phyloP scores from a whole-genome alignment of 805 yeast species.

The Ogataea nonfermentans region DNA sequence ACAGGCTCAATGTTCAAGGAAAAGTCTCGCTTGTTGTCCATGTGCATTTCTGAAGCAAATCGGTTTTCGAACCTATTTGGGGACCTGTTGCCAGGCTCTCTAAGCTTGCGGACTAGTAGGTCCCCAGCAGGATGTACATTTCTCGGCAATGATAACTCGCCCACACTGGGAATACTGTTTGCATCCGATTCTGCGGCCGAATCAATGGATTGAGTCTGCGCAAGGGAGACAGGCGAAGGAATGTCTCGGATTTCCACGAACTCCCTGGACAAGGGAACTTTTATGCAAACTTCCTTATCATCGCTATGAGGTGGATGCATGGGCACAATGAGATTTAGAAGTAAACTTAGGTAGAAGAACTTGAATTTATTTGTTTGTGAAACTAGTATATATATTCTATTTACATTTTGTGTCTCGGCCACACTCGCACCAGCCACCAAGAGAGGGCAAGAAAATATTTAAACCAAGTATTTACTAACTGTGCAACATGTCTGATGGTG shows the following conservation, averaged over 20 bases:
- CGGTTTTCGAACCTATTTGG: conserved; percentile 2
- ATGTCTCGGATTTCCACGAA: conserved; percentile 21
- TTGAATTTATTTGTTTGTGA: background rate
- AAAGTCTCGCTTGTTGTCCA: conserved; percentile 15
- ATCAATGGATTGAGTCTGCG: conserved; percentile 2
- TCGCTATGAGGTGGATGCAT: conserved; percentile 1
- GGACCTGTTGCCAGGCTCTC: conserved; percentile 7
- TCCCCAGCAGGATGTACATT: background rate
- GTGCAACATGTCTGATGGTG: conserved; percentile 9
- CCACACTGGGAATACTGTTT: background rate
- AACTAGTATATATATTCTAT: conserved; percentile 6
- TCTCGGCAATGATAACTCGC: background rate
- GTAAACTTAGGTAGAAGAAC: background rate
- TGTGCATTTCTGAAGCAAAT: conserved; percentile 5
- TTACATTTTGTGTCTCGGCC: conserved; percentile 8
- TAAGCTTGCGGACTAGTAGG: conserved; percentile 3
- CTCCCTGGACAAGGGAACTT: conserved; percentile 4
- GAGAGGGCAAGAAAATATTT: conserved; percentile 10
- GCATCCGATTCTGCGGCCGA: conserved; percentile 1
- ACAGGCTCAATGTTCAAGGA: conserved; percentile 28
- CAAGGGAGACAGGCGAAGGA: conserved; percentile 24
- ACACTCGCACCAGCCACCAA: conserved; percentile 10
- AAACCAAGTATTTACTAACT: conserved; percentile 1
- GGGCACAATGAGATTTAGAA: background rate
- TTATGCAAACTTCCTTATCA: background rate